Conservation (phyloP, 139 green algal genomes). For the Coelastrella sp. region DNA sequence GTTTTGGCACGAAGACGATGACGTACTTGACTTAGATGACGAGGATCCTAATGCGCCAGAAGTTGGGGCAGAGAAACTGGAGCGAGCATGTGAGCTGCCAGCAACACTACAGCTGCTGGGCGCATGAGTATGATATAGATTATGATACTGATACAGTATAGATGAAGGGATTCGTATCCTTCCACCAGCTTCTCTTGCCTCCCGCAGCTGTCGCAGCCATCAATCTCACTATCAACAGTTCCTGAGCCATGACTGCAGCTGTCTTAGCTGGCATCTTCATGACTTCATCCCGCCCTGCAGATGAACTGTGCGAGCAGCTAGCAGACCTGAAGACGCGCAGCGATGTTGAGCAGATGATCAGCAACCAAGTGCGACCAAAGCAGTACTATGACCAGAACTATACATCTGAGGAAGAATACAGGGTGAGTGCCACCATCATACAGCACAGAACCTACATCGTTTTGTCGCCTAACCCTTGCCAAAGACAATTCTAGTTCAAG, state of each 20-base stretch:
- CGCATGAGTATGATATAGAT: no score
- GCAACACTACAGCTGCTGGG: not conserved
- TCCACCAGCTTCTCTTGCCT: no score
- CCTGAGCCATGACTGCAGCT: no score
- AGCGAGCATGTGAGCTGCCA: conserved; percentile 4
- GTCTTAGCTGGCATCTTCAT: no score
- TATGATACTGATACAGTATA: no score
- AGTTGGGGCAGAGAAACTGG: not conserved
- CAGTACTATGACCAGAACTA: not conserved
- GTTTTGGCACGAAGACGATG: conserved; percentile 39
- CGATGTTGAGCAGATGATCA: conserved; percentile 36
- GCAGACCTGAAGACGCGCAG: not conserved
- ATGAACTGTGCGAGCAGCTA: conserved; percentile 3
- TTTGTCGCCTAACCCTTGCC: no score
- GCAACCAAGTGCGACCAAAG: not conserved
- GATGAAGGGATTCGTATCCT: no score
- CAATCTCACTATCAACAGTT: no score
- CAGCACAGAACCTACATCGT: no score
- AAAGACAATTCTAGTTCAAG: no score
- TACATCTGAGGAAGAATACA: not conserved
- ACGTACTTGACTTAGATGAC: not conserved
- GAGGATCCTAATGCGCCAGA: not conserved
- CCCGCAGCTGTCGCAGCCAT: no score
- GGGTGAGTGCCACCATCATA: not conserved
- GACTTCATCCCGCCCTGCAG: not conserved